Evolutionary conservation across 2,329 filamentous ascomycete genomes (phyloP).

Genomic region (Colletotrichum magnum): DNA sequence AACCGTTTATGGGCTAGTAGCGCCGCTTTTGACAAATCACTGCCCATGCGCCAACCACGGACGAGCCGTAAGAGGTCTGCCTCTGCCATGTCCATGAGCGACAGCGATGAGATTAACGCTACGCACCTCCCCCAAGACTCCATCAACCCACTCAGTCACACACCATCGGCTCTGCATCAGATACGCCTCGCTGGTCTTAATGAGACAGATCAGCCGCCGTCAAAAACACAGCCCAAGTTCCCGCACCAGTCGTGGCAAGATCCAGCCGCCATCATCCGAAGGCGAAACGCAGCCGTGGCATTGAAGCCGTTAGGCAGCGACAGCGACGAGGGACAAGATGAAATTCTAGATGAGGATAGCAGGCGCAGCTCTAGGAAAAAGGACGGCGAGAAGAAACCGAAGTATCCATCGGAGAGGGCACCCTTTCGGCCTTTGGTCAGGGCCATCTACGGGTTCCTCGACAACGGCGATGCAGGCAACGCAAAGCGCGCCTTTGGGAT

Average conservation of each 20-base stretch:
- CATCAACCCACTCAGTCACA: constrained; percentile 70
- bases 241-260: constrained; percentile 60
- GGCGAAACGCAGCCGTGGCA: neutral
- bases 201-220: constrained; percentile 61
- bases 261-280: constrained; percentile 4
- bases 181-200: constrained; percentile 67
- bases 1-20: neutral
- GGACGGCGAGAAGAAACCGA: constrained; percentile 39
- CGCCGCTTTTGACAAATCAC: neutral
- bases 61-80: constrained; percentile 51
- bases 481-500: constrained; percentile 83
- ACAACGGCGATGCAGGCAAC: constrained; percentile 77
- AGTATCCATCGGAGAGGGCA: constrained; percentile 37
- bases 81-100: constrained; percentile 40
- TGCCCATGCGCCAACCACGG: constrained; percentile 17
- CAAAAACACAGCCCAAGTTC: constrained; percentile 57
- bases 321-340: constrained; percentile 12
- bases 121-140: constrained; percentile 49
- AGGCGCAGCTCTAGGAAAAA: constrained; percentile 28
- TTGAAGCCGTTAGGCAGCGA: constrained; percentile 19
- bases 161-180: constrained; percentile 65
- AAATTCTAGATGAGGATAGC: constrained; percentile 40
- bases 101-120: constrained; percentile 23
- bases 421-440: constrained; percentile 43
- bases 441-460: constrained; percentile 81